Evolutionary conservation across 345 rosid species (phyloP), one percentile per base, ranked within the genome.

Genomic region (Clausena lansium): DNA sequence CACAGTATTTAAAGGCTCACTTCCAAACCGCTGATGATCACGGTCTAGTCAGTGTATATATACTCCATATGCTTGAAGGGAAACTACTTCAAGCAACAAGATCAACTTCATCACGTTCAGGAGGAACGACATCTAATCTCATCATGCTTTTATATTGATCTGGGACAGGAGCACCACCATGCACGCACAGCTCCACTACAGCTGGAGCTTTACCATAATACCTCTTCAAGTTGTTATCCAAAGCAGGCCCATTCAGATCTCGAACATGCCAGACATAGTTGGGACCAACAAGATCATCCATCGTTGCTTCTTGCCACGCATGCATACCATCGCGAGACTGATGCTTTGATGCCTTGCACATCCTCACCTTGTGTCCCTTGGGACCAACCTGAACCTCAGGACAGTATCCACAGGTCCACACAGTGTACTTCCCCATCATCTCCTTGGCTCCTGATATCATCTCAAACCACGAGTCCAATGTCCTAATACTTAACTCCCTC

Each of bases 351-450:
- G 95, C 93, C 88, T 82, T 91, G 86, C 98, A 93, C 88, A 88
- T 87, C 84, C 91, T 89, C 20, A 93, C 94, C 81, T 92, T 95
- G 80, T 91, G 98, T 70, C 97, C 98, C 87, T 87, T 92, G 5
- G 97, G 97, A 72, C 98, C 95, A 11, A 95, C 98, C 84, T 95
- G 98, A 81, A 93, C 90, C 91, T 92, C 92, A 27, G 93, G 89
- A 77, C 97, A 92, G 55, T 89, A 92, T 39, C 95, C 97, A 59
- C 94, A 95, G 4, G 94, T 91, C 88, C 92, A 87, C 79, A 91
- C 97, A 45, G 67, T 84, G 79, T 92, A 92, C 75, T 83, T 84
- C 74, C 85, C 90, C 96, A 90, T 87, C 62, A 93, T 82, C 79
- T 81, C 83, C 78, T 76, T 87, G 9, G 84, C 89, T 50, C 97